Evolutionary conservation across 208 protist genomes (phyloP), one percentile per base, ranked within the genome.

Genomic region (Acanthamoeba triangularis): DNA sequence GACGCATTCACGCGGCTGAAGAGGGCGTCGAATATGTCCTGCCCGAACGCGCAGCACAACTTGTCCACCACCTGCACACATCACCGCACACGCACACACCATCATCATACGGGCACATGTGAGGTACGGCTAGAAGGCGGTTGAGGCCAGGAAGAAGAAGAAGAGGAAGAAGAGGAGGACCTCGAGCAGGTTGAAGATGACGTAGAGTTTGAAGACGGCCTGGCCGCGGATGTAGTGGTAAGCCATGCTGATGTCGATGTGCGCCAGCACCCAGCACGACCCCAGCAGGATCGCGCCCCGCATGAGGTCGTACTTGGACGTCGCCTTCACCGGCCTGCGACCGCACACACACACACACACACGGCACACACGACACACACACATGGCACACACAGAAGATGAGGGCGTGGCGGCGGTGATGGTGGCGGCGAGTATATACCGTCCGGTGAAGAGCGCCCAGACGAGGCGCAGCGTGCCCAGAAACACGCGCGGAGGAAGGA

Each of bases 111-210:
- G 59, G 59, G 18, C 18, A 98, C 96, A n/a, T n/a, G n/a, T n/a
- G n/a, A n/a, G n/a, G n/a, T n/a, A n/a, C n/a, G n/a, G n/a, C n/a
- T n/a, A n/a, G n/a, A n/a, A n/a, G n/a, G n/a, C n/a, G n/a, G n/a
- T n/a, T n/a, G n/a, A n/a, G n/a, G n/a, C n/a, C n/a, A n/a, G n/a
- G n/a, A n/a, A n/a, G n/a, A n/a, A n/a, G n/a, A n/a, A n/a, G n/a
- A n/a, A n/a, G n/a, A n/a, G n/a, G n/a, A n/a, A n/a, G n/a, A n/a
- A n/a, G n/a, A n/a, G n/a, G n/a, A n/a, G n/a, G n/a, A n/a, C n/a
- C 54, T 99, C 99, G 20, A 99, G 96, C 56, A 99, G 97, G 97
- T 98, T 99, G 91, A 98, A 99, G 30, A 99, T 98, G 47, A 99
- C 98, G 95, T 99, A 99, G 23, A 99, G 96, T 95, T 99, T 99